A percentile compares a stretch with the other conserved stretches of the same genome.
These are phyloP conservation scores for Cercospora nicotianae DNA, from an alignment of 2,329 filamentous ascomycete species.

Conservation along the genomic window DNA sequence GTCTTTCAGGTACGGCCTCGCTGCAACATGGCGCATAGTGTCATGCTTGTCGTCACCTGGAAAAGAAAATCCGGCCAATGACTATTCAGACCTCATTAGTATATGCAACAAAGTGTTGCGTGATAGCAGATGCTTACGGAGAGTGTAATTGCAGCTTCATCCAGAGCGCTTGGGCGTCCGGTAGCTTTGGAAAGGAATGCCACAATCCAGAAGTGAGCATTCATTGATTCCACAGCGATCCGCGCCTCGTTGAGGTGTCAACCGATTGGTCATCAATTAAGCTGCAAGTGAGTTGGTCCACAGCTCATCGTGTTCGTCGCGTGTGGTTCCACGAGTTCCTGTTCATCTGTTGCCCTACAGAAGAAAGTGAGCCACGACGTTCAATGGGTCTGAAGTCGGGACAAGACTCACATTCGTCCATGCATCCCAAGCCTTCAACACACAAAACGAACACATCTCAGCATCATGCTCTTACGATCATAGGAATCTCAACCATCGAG, in stretches of 20 bases:
- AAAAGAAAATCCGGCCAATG: neutral
- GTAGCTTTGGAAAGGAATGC: neutral
- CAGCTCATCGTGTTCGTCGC: no score
- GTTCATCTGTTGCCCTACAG: constrained; percentile 1
- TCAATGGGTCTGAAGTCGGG: neutral
- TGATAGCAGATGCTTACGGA: neutral
- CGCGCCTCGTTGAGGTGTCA: neutral
- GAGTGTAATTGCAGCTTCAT: neutral
- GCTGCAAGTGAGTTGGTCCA: neutral
- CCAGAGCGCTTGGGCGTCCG: neutral
- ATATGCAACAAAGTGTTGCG: neutral
- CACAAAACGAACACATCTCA: neutral
- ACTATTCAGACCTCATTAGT: neutral
- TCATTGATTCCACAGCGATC: neutral
- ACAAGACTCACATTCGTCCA: constrained; percentile 12
- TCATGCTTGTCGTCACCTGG: neutral
- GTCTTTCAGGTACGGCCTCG: neutral
- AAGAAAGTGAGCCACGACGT: neutral
- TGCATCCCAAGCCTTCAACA: constrained; percentile 9
- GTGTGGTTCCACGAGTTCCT: neutral
- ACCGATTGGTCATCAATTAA: no score
- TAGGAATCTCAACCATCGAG: constrained; percentile 7
- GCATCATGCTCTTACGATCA: constrained; percentile 1
- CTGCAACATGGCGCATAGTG: neutral
- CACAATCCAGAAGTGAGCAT: neutral